Base-by-base conservation (phyloP, 805 yeast species). In the Saccharomycopsis lassenensis region DNA sequence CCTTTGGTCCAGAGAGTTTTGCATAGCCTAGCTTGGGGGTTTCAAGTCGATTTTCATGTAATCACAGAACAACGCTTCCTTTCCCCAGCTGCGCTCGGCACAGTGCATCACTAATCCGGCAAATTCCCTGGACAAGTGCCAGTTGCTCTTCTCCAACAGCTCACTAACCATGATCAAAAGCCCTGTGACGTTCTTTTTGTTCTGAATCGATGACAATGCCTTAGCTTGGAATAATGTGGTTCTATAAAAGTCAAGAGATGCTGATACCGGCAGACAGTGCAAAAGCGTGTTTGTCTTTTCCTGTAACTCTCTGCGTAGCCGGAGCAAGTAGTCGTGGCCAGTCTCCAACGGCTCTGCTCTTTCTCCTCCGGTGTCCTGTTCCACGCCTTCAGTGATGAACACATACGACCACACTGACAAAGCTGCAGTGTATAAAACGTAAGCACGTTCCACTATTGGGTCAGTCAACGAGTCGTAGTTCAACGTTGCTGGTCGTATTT, bases 81-180 rank as follows among this genome's bases (percentile, higher is more conserved):
- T 14, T 8, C 80, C 81, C 34, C 69, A 51, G 41, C 73, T 62
- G 45, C 84, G 56, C 35, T 65, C 67, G 21, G 65, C 61, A 52
- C 80, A 74, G 46, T 73, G 71, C 34, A 58, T 53, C 31, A 76
- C 55, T 40, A 77, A 54, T 36, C 63, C 62, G 1, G 76, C 64
- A 43, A 71, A 63, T 48, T 77, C 85, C 31, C 58, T 57, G 8
- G 76, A 76, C 35, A 75, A 56, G 31, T 71, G 71, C 74, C 77
- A 77, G 34, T 65, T 62, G 35, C 70, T 61, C 14, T 51, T 52
- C 22, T 50, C 51, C 39, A 65, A 58, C 24, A 58, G 51, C n/a
- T 54, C 52, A 10, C 67, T 60, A 31, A 72, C 60, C 41, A 67
- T 46, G 33, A 57, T 58, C 43, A 77, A 50, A 31, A 80, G 51